Conservation (phyloP, 1,284 basidiomycete genomes). For the Cutaneotrichosporon sp. region DNA sequence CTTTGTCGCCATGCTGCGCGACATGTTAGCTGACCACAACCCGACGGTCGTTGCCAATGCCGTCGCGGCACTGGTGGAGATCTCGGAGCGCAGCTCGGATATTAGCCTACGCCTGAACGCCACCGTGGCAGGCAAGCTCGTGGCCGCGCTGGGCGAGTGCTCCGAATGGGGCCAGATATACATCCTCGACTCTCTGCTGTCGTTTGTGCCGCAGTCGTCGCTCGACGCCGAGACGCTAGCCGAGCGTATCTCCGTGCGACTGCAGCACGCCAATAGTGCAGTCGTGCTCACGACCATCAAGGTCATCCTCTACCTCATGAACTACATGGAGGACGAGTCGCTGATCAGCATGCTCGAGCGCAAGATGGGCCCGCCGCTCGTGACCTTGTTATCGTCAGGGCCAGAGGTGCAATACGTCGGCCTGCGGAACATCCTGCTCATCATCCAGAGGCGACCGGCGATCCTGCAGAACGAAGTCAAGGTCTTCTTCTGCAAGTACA, state of each 20-base stretch:
- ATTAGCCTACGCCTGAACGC: slow-evolving; percentile 53
- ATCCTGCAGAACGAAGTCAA: slow-evolving; percentile 93
- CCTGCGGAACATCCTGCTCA: slow-evolving; percentile 90
- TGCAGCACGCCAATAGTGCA: slow-evolving; percentile 92
- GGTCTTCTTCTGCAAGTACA: slow-evolving; percentile 99
- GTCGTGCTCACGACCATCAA: slow-evolving; percentile 96
- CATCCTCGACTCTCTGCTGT: slow-evolving; percentile 89
- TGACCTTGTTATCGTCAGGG: slow-evolving; percentile 62
- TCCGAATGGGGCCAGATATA: slow-evolving; percentile 99
- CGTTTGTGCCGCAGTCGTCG: slow-evolving; percentile 84
- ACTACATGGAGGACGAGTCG: slow-evolving; percentile 90
- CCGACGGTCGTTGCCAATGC: slow-evolving; percentile 98
- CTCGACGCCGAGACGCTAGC: slow-evolving; percentile 90
- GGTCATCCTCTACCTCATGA: slow-evolving; percentile 94
- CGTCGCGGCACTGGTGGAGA: slow-evolving; percentile 91
- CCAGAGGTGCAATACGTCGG: slow-evolving; percentile 91
- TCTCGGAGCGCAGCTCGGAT: slow-evolving; percentile 61
- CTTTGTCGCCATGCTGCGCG: slow-evolving; percentile 79
- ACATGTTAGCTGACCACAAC: slow-evolving; percentile 77
- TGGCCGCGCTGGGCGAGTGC: slow-evolving; percentile 95
- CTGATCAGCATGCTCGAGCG: slow-evolving; percentile 87
- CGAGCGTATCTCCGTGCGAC: slow-evolving; percentile 85
- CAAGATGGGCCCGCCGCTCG: slow-evolving; percentile 89
- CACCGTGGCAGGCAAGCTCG: slow-evolving; percentile 64
- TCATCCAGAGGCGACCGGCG: slow-evolving; percentile 87